These are phyloP conservation scores for Avena eriantha DNA, from an alignment of 176 grass and related monocot species.

Conservation along the genomic window DNA sequence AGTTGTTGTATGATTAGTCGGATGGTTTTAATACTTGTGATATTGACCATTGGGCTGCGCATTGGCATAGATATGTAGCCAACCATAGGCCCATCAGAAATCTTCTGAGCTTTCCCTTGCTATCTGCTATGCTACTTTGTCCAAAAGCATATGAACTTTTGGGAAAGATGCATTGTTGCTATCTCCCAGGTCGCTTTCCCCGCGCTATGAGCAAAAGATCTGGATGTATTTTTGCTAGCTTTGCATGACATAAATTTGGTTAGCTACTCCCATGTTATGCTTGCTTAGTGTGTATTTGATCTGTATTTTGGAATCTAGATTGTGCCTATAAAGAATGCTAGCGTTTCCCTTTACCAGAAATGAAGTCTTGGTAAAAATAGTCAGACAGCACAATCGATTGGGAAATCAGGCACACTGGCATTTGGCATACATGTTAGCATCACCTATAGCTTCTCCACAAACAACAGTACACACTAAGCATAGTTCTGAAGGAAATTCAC, in stretches of 20 bases:
- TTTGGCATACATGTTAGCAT: not conserved
- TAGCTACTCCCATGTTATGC: not conserved
- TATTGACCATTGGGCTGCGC: slow-evolving; percentile 10
- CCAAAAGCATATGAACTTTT: slow-evolving; percentile 25
- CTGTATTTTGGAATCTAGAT: not conserved
- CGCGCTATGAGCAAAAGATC: not conserved
- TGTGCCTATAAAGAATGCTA: slow-evolving; percentile 20
- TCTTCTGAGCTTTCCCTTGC: not conserved
- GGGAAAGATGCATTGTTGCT: slow-evolving; percentile 38
- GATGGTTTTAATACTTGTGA: not conserved
- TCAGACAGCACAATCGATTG: not conserved
- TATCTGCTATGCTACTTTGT: not conserved
- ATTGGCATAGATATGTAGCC: not conserved
- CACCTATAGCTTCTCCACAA: not conserved
- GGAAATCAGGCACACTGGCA: slow-evolving; percentile 6
- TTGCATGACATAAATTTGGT: not conserved
- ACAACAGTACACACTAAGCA: no score
- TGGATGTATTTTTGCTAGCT: not conserved
- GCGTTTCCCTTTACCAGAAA: not conserved
- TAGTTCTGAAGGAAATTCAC: slow-evolving; percentile 31
- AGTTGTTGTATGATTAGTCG: no score
- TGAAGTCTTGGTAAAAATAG: not conserved
- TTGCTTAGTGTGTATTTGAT: not conserved
- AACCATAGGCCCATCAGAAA: slow-evolving; percentile 20
- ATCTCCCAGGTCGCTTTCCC: slow-evolving; percentile 2